phyloP scores from a whole-genome alignment of 768 basidiomycete species.

The Suillus luteus region DNA sequence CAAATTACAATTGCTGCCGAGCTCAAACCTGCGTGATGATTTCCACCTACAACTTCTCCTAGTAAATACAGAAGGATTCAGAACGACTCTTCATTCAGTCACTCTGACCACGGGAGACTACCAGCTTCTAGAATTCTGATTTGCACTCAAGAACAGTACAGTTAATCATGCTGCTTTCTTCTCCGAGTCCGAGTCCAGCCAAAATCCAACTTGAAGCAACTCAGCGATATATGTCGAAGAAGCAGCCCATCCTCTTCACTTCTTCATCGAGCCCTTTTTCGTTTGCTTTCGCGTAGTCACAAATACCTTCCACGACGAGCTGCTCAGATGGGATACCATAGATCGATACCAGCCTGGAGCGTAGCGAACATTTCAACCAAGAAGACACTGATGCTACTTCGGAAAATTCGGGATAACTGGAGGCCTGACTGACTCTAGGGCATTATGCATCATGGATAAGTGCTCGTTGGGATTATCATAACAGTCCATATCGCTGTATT shows the following conservation, averaged over 20 bases:
- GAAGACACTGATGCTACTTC: no score
- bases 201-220: no score
- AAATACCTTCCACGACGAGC: not conserved
- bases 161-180: not conserved
- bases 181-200: no score
- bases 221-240: not conserved
- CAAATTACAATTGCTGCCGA: not conserved
- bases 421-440: no score
- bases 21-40: not conserved
- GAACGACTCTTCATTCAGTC: not conserved
- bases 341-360: no score
- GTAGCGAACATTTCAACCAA: no score
- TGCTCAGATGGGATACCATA: not conserved
- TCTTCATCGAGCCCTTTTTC: not conserved
- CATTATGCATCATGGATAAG: no score
- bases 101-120: not conserved
- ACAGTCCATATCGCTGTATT: no score
- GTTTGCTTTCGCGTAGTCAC: not conserved
- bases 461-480: no score
- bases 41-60: not conserved
- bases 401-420: no score
- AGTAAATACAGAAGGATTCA: not conserved
- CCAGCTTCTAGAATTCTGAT: not conserved
- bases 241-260: not conserved
- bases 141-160: no score